These are phyloP conservation scores for Pichia sp. DNA, from an alignment of 1,139 yeast genomes.

Conservation along the genomic window DNA sequence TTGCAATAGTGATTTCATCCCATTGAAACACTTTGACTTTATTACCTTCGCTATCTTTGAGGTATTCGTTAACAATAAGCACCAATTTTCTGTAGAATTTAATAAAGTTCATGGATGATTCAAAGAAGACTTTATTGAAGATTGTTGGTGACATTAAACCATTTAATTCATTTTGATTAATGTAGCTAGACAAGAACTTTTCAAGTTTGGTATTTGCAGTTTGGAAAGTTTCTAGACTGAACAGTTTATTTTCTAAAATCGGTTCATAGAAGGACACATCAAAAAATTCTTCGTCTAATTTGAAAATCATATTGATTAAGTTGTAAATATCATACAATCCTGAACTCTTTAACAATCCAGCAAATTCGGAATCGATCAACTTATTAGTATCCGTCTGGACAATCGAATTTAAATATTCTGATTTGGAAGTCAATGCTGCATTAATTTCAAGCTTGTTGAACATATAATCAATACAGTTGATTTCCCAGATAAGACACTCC, in stretches of 20 bases:
- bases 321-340: slow-evolving; percentile 57
- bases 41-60: slow-evolving; percentile 30
- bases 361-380: slow-evolving; percentile 35
- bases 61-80: slow-evolving; percentile 41
- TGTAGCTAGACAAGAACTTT: slow-evolving; percentile 55
- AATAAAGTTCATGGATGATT: slow-evolving; percentile 48
- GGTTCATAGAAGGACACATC: slow-evolving; percentile 61
- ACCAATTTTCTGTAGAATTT: slow-evolving; percentile 52
- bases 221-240: slow-evolving; percentile 42
- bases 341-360: slow-evolving; percentile 44
- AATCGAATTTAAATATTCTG: slow-evolving; percentile 36
- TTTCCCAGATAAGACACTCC: slow-evolving; percentile 41
- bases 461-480: slow-evolving; percentile 61
- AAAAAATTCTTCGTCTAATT: slow-evolving; percentile 51
- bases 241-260: slow-evolving; percentile 59
- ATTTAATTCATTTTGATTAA: slow-evolving; percentile 55
- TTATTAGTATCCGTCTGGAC: slow-evolving; percentile 38
- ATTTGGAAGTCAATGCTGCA: slow-evolving; percentile 32
- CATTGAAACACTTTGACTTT: slow-evolving; percentile 41
- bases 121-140: slow-evolving; percentile 52
- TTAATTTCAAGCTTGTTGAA: slow-evolving; percentile 54
- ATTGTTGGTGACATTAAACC: slow-evolving; percentile 63
- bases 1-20: slow-evolving; percentile 59
- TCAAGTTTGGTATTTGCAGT: slow-evolving; percentile 45
- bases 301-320: slow-evolving; percentile 68